A percentile compares a stretch with the other conserved stretches of the same genome.
phyloP scores from a whole-genome alignment of 371 early-diverging fungal genomes.

The Saksenaea oblongispora region DNA sequence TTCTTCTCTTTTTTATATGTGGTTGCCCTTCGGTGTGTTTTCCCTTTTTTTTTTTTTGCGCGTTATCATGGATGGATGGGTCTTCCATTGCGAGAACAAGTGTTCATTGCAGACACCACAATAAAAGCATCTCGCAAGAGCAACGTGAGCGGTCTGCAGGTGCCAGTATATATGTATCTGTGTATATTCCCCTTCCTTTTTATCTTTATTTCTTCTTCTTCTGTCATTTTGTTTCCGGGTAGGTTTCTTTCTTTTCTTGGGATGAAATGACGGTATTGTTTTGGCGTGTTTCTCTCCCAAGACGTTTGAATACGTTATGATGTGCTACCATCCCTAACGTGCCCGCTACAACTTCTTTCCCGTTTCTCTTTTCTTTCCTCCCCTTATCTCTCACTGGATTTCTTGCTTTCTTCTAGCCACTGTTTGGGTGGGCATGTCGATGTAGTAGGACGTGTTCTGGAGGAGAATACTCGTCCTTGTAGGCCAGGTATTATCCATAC shows the following conservation, averaged over 20 bases:
- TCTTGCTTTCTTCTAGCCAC: constrained; percentile 4
- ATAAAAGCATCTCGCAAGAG: constrained; percentile 5
- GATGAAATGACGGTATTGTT: neutral
- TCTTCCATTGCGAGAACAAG: neutral
- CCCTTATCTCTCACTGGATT: neutral
- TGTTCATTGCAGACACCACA: constrained; percentile 1
- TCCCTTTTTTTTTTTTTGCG: neutral
- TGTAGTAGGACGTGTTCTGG: constrained; percentile 8
- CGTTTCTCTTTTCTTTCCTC: neutral
- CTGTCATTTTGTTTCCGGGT: neutral
- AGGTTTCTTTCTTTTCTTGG: neutral
- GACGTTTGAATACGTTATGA: neutral
- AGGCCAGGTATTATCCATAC: neutral
- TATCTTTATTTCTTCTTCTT: neutral
- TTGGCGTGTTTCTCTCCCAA: neutral
- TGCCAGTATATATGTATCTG: neutral
- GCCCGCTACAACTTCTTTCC: neutral
- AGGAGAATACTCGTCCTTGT: constrained; percentile 7
- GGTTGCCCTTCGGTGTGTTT: neutral
- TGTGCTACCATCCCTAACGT: neutral
- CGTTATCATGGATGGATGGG: neutral
- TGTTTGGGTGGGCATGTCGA: constrained; percentile 4
- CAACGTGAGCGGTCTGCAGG: constrained; percentile 6
- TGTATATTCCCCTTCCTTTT: neutral
- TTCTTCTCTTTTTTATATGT: constrained; percentile 6